These are phyloP conservation scores for Pleurotus salmoneostramineus DNA, from an alignment of 768 basidiomycete genomes.

Conservation along the genomic window DNA sequence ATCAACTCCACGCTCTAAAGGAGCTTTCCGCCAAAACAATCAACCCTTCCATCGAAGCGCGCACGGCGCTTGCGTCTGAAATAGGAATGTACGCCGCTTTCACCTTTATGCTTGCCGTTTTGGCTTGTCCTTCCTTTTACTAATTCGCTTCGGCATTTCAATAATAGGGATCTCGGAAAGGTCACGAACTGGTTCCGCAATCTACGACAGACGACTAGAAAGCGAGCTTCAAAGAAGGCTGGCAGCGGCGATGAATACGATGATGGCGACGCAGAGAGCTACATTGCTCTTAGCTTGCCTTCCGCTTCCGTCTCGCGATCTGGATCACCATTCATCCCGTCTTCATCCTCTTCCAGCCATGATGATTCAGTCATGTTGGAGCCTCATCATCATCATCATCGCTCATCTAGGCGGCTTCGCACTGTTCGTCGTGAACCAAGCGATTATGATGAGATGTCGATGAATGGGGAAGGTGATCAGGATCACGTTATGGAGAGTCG, in stretches of 20 bases:
- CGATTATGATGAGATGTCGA: conserved; percentile 2
- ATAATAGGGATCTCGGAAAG: conserved; percentile 71
- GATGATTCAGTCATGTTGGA: conserved; percentile 50
- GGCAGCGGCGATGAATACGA: conserved; percentile 46
- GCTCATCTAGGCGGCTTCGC: not conserved
- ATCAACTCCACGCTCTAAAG: conserved; percentile 74
- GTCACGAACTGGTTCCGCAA: conserved; percentile 91
- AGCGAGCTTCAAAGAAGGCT: conserved; percentile 52
- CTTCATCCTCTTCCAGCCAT: conserved; percentile 42
- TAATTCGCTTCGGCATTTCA: too few relatives aligned
- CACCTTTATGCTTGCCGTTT: not conserved
- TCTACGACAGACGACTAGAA: conserved; percentile 75
- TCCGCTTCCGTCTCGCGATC: conserved; percentile 48
- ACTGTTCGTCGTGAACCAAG: conserved; percentile 1
- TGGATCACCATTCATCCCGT: conserved; percentile 45
- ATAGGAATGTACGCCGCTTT: conserved; percentile 61
- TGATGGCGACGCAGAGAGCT: conserved; percentile 16
- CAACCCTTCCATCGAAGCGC: conserved; percentile 79
- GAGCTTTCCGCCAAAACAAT: conserved; percentile 62
- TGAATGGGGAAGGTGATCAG: too few relatives aligned
- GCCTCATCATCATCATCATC: conserved; percentile 12
- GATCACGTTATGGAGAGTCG: conserved; percentile 37
- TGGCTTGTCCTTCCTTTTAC: not conserved
- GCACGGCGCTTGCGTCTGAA: conserved; percentile 66
- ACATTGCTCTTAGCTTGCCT: conserved; percentile 21